Conservation (phyloP, 1,284 basidiomycete genomes). For the Stereum hirsutum region DNA sequence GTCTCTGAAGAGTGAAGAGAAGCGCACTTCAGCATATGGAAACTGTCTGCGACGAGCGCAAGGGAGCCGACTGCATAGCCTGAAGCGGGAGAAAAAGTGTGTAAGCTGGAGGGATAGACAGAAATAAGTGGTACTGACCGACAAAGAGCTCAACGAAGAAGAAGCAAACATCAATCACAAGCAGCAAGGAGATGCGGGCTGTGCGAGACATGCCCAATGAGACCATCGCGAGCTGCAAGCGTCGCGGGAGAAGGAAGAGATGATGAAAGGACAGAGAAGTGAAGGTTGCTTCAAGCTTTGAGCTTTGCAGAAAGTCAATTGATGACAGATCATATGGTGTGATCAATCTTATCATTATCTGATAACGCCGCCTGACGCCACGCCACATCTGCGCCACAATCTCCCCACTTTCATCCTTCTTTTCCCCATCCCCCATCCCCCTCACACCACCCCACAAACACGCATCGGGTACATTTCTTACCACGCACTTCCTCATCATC, state of each 20-base stretch:
- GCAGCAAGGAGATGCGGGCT: conserved; percentile 70
- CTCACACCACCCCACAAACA: too few relatives aligned
- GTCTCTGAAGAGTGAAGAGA: conserved; percentile 5
- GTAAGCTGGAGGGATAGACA: not conserved
- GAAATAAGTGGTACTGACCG: conserved; percentile 37
- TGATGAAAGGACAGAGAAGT: too few relatives aligned
- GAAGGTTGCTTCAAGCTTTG: too few relatives aligned
- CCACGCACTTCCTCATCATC: too few relatives aligned
- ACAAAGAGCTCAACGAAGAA: conserved; percentile 89
- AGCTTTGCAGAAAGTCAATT: too few relatives aligned
- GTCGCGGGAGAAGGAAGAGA: too few relatives aligned
- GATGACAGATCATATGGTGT: too few relatives aligned
- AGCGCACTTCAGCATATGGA: conserved; percentile 94
- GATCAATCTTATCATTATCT: not conserved
- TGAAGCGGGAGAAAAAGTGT: conserved; percentile 18
- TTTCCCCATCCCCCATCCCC: too few relatives aligned
- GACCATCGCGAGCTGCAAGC: conserved; percentile 6
- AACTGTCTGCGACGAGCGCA: conserved; percentile 93
- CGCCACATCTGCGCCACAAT: conserved; percentile 1
- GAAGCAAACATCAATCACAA: conserved; percentile 83
- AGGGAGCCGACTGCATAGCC: conserved; percentile 94
- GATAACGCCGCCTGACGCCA: not conserved
- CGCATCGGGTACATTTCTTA: too few relatives aligned
- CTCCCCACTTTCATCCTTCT: too few relatives aligned
- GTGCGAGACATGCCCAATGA: conserved; percentile 51